Percentiles rank a stretch among this genome's conserved stretches.
Conservation (phyloP, 2,329 filamentous ascomycete species). For the Aspergillus brunneoviolaceus region DNA sequence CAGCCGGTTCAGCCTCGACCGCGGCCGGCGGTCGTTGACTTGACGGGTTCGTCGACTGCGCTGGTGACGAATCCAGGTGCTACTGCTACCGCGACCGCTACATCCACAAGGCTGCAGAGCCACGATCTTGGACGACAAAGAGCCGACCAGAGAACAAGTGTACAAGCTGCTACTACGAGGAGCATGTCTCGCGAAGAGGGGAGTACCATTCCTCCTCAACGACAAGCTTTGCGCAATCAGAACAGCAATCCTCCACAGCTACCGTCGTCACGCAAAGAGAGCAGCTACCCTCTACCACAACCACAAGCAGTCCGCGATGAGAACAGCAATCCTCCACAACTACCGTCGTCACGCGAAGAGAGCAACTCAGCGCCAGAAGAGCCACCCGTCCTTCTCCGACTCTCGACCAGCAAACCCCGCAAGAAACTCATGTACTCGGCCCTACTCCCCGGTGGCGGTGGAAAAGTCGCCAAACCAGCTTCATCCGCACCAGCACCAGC, state of each 20-base stretch:
- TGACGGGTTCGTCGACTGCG: conserved; percentile 18
- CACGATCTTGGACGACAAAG: neutral
- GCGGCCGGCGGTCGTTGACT: conserved; percentile 22
- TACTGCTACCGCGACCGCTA: no score
- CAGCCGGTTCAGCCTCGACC: neutral
- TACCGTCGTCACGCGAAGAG: neutral
- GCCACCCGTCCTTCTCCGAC: conserved; percentile 27
- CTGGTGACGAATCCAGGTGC: no score
- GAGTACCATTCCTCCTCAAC: neutral
- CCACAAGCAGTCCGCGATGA: neutral
- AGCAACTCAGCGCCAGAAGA: conserved; percentile 3
- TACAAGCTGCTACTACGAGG: neutral
- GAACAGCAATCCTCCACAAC: neutral
- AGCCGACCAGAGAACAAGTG: no score
- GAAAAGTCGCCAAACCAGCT: conserved; percentile 13
- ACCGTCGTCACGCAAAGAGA: neutral
- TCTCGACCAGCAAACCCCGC: conserved; percentile 38
- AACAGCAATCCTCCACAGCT: neutral
- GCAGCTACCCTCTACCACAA: no score
- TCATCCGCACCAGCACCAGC: conserved; percentile 10
- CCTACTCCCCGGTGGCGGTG: conserved; percentile 28
- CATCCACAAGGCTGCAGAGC: neutral
- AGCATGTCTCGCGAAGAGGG: neutral
- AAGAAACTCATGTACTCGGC: conserved; percentile 47
- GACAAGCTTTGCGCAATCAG: neutral